Base-by-base conservation (phyloP, 139 green algal genomes). In the Chlorella sp. region DNA sequence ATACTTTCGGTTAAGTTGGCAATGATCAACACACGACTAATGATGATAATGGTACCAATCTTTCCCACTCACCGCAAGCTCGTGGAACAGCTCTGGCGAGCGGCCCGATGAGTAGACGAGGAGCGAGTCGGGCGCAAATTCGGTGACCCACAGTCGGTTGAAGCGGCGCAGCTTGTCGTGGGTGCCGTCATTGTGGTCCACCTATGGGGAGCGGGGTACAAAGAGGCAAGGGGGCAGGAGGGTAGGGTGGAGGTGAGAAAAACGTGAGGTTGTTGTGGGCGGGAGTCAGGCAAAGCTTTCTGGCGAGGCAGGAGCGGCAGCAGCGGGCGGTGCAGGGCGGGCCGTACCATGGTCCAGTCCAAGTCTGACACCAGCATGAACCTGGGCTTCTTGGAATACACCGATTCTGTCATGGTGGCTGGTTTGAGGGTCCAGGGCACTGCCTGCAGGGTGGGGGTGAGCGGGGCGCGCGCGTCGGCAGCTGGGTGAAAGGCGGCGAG, bases 101-200 rank as follows among this genome's bases (percentile, higher is more conserved):
- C 97, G 86, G 37, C 97, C 97, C 3, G 97, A 99, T 39, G 97
- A 98, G 87, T 96, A 99, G 26, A 99, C 94, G 3, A 99, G 94
- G n/a, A 98, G 91, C 21, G 92, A 97, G 81, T 97, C 96, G 0
- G 90, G 42, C 1, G 91, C 91, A 87, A 97, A 97, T 26, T 96
- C 88, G 26, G 89, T 84, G 24, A 90, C 84, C 97, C 97, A 99
- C 18, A 97, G 79, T 0, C 87, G 42, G 87, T 98, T 97, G 89
- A 99, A 98, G 68, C 81, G 53, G 2, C 94, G 86, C 85, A 98
- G 92, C 19, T 88, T 87, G 21, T 87, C 68, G 92, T 99, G 94
- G 1, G 89, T 92, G 32, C 84, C 75, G 75, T 99, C 96, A 26
- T 96, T 89, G 78, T 98, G 96, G 77, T 98, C 94, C 30, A 98